Evolutionary conservation across 1,139 yeast species (phyloP), one percentile per base, ranked within the genome.

Genomic region (Blastobotrys indianensis): DNA sequence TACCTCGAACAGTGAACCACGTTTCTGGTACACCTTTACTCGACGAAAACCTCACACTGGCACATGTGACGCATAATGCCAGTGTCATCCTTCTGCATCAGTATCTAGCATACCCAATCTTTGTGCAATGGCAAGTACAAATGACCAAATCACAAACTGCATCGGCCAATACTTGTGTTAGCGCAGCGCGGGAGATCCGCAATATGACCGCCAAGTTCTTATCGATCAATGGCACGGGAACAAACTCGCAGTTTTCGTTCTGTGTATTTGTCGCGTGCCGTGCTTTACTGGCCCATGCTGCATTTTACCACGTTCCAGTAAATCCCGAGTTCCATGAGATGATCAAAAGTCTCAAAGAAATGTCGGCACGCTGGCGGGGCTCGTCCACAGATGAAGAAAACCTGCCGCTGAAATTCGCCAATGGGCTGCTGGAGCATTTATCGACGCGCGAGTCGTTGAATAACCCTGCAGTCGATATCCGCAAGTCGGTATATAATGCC

Each of bases 41-140:
- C 47, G 61, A 57, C 44, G 56, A 54, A 32, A 57, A 57, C 38
- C 39, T 56, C 44, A 54, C 58, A 1, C 51, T 57, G 5, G 61
- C 61, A 3, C 61, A 57, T 41, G 50, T 56, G 36, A 54, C 58
- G 4, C 60, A 57, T 42, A 57, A 57, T 33, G 54, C 60, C 5
- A 48, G 53, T 36, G 60, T 57, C 17, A 47, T 56, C 15, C 45
- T 57, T 17, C 50, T 57, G 7, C 61, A 57, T 40, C 61, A 57
- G 33, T 48, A 54, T 44, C 42, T 56, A 4, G 59, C 58, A 30
- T 51, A 53, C 44, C 49, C 52, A 16, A 37, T 50, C 39, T 49
- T 41, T 42, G 29, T 23, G 39, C 36, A 32, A 44, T 17, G 43
- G 54, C 2, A 50, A 48, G 17, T 41, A 32, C 15, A 37, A 41